Evolutionary conservation across 768 basidiomycete genomes (phyloP).

Genomic region (Pseudohyphozyma bogoriensis): DNA sequence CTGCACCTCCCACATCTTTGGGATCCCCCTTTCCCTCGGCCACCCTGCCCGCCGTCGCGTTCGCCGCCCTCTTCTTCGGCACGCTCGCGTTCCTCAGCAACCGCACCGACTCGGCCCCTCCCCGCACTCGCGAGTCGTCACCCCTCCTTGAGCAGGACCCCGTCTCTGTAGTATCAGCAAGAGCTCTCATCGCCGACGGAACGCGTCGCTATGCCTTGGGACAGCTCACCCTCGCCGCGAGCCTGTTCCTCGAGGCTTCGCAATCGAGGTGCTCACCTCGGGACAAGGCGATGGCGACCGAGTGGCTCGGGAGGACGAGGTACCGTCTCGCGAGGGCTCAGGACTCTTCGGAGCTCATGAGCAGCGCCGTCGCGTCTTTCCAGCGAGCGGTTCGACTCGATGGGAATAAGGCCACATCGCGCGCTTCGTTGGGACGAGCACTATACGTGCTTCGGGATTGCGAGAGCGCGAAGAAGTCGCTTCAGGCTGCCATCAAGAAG

Average conservation of each 20-base stretch:
- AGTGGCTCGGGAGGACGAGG: slow-evolving; percentile 10
- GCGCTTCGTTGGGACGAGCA: slow-evolving; percentile 6
- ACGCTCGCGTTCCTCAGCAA: background rate
- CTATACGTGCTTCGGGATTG: slow-evolving; percentile 7
- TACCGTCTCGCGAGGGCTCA: slow-evolving; percentile 8
- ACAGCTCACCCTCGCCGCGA: background rate
- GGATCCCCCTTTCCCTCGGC: background rate
- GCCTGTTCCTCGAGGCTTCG: background rate
- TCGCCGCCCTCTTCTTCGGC: background rate
- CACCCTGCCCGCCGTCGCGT: slow-evolving; percentile 1
- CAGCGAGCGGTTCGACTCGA: slow-evolving; percentile 15
- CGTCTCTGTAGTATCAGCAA: background rate
- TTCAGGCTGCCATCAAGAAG: slow-evolving; percentile 5
- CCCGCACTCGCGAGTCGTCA: background rate
- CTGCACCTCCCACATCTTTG: slow-evolving; percentile 1
- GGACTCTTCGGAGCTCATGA: background rate
- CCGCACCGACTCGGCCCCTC: background rate
- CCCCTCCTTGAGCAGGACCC: slow-evolving; percentile 20
- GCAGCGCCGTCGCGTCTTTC: background rate
- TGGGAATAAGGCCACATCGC: background rate
- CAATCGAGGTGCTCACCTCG: background rate
- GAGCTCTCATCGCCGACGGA: slow-evolving; percentile 1
- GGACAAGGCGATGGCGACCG: slow-evolving; percentile 11
- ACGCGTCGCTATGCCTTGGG: background rate
- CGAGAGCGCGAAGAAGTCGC: background rate